A percentile compares a stretch with the other conserved stretches of the same genome.
Conservation (phyloP, 2,329 filamentous ascomycete genomes). For the Epichloe coenophiala region DNA sequence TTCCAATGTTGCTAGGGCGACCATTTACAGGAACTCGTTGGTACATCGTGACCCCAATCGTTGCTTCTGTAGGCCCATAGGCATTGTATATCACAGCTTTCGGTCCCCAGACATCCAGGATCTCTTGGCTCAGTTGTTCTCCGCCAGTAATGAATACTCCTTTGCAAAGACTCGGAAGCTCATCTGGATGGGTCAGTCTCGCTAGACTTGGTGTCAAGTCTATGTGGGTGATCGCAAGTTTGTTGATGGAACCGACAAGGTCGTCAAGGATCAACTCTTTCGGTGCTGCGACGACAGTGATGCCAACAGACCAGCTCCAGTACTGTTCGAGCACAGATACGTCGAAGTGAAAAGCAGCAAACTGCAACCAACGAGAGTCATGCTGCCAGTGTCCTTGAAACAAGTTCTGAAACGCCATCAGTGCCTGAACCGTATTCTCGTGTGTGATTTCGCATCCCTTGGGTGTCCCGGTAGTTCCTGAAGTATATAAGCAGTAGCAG, state of each 20-base stretch:
- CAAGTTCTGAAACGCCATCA: constrained; percentile 71
- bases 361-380: constrained; percentile 74
- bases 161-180: constrained; percentile 64
- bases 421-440: constrained; percentile 76
- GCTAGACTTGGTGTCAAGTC: constrained; percentile 85
- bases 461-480: constrained; percentile 72
- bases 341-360: constrained; percentile 89
- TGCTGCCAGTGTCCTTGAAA: constrained; percentile 63
- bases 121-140: constrained; percentile 78
- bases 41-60: constrained; percentile 85
- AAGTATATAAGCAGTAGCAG: constrained; percentile 79
- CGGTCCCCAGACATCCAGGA: constrained; percentile 73
- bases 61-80: constrained; percentile 84
- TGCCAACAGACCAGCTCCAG: constrained; percentile 88
- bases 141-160: constrained; percentile 92
- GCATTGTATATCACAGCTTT: constrained; percentile 79
- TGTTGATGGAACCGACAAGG: constrained; percentile 56
- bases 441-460: constrained; percentile 86
- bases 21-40: constrained; percentile 66
- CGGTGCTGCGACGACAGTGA: constrained; percentile 69
- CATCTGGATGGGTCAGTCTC: constrained; percentile 60
- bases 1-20: constrained; percentile 77
- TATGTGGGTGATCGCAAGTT: constrained; percentile 71
- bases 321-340: constrained; percentile 89
- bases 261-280: constrained; percentile 79